Percentiles rank a stretch among this genome's conserved stretches.
These are phyloP conservation scores for Calonectria multiphialidica DNA, from an alignment of 2,329 filamentous ascomycete genomes.

Conservation along the genomic window DNA sequence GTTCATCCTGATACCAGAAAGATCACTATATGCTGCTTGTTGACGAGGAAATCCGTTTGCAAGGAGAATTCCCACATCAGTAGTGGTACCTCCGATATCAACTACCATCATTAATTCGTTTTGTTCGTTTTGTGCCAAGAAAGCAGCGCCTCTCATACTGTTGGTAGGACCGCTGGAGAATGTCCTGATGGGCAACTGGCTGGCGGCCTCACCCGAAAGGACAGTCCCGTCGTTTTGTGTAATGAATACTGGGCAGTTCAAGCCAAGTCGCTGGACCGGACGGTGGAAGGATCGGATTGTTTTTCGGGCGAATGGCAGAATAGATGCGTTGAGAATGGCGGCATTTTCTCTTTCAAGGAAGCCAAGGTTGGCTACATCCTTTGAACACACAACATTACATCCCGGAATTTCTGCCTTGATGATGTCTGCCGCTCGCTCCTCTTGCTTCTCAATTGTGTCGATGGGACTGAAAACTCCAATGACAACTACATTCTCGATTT, in stretches of 20 bases:
- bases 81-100: constrained; percentile 76
- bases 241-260: constrained; percentile 69
- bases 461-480: constrained; percentile 66
- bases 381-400: constrained; percentile 62
- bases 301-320: constrained; percentile 67
- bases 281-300: constrained; percentile 68
- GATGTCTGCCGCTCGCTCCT: constrained; percentile 60
- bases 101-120: constrained; percentile 67
- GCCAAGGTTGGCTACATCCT: constrained; percentile 64
- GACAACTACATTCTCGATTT: constrained; percentile 61
- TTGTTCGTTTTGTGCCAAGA: constrained; percentile 58
- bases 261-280: constrained; percentile 61
- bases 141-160: constrained; percentile 73
- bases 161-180: constrained; percentile 75
- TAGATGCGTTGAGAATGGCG: constrained; percentile 73
- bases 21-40: constrained; percentile 70
- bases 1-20: constrained; percentile 74
- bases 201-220: constrained; percentile 64
- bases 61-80: constrained; percentile 72
- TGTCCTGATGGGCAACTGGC: constrained; percentile 69
- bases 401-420: constrained; percentile 54
- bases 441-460: constrained; percentile 60
- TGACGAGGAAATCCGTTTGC: constrained; percentile 74
- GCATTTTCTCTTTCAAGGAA: constrained; percentile 75
- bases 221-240: constrained; percentile 75